These are phyloP conservation scores for Glycine tomentella DNA, from an alignment of 306 rosid species.

Conservation along the genomic window DNA sequence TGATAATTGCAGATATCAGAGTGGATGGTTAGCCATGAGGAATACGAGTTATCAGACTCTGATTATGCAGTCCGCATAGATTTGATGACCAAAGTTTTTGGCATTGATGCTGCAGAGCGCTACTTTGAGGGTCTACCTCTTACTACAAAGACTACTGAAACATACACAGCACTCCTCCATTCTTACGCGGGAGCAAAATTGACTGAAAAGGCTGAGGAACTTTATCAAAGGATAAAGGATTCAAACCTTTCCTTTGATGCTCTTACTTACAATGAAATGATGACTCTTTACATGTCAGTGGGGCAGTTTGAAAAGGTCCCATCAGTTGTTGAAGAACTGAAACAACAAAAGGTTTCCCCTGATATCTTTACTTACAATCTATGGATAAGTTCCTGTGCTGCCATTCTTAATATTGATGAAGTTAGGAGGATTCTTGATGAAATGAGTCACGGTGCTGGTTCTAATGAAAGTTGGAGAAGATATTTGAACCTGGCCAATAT, in stretches of 20 bases:
- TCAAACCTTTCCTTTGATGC: slow-evolving; percentile 65
- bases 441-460: slow-evolving; percentile 65
- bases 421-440: slow-evolving; percentile 73
- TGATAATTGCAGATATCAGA: slow-evolving; percentile 80
- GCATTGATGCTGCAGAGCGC: slow-evolving; percentile 89
- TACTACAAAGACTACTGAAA: slow-evolving; percentile 71
- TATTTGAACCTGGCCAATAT: slow-evolving; percentile 70
- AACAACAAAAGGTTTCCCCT: slow-evolving; percentile 62
- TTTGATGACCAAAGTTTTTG: slow-evolving; percentile 91
- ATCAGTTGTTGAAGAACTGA: slow-evolving; percentile 73
- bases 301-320: slow-evolving; percentile 88
- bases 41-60: slow-evolving; percentile 68
- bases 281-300: slow-evolving; percentile 89
- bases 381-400: slow-evolving; percentile 92
- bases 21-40: slow-evolving; percentile 79
- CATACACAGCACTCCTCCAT: slow-evolving; percentile 92
- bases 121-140: slow-evolving; percentile 83
- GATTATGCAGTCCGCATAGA: slow-evolving; percentile 87
- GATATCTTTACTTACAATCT: slow-evolving; percentile 92
- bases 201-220: slow-evolving; percentile 84
- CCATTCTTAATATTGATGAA: slow-evolving; percentile 65
- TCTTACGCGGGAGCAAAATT: slow-evolving; percentile 78
- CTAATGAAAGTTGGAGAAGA: slow-evolving; percentile 72
- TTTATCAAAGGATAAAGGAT: slow-evolving; percentile 67
- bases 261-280: slow-evolving; percentile 88